Conservation (phyloP, 345 rosid species). For the Pugionium cornutum region DNA sequence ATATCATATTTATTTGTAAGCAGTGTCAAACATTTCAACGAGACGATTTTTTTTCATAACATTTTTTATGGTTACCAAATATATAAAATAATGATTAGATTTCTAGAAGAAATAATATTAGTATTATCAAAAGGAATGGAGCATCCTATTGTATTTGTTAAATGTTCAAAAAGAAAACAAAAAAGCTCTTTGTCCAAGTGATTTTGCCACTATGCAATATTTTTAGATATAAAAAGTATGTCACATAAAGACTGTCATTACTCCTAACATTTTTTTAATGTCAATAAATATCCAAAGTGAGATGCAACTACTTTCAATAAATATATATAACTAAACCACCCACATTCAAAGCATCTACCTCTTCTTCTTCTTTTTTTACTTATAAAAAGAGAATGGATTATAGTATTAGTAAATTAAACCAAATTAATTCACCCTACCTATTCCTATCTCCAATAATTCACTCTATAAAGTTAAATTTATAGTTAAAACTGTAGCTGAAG, state of each 20-base stretch:
- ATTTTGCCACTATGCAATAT: constrained; percentile 22
- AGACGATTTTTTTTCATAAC: not conserved
- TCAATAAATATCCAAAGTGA: constrained; percentile 18
- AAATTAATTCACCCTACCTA: constrained; percentile 34
- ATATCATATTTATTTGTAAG: not conserved
- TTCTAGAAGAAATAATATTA: not conserved
- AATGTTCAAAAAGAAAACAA: not conserved
- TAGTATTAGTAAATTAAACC: constrained; percentile 17
- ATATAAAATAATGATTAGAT: not conserved
- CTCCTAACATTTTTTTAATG: not conserved
- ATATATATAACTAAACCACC: constrained; percentile 6
- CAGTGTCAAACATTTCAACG: constrained; percentile 1
- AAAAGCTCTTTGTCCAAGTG: not conserved
- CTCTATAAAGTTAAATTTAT: constrained; percentile 6
- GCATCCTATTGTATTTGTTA: not conserved
- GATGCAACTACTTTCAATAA: constrained; percentile 36
- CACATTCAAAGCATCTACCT: constrained; percentile 39
- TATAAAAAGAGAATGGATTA: constrained; percentile 22
- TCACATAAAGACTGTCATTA: constrained; percentile 14
- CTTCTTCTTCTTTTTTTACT: constrained; percentile 6
- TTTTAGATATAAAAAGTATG: constrained; percentile 19
- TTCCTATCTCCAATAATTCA: constrained; percentile 34
- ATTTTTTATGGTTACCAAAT: not conserved
- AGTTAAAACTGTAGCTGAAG: constrained; percentile 32
- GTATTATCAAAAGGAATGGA: not conserved